Percentiles rank a stretch among this genome's conserved stretches.
These are phyloP conservation scores for Lunularia cruciata DNA, from an alignment of 225 moss, liverwort and hornwort genomes.

Conservation along the genomic window DNA sequence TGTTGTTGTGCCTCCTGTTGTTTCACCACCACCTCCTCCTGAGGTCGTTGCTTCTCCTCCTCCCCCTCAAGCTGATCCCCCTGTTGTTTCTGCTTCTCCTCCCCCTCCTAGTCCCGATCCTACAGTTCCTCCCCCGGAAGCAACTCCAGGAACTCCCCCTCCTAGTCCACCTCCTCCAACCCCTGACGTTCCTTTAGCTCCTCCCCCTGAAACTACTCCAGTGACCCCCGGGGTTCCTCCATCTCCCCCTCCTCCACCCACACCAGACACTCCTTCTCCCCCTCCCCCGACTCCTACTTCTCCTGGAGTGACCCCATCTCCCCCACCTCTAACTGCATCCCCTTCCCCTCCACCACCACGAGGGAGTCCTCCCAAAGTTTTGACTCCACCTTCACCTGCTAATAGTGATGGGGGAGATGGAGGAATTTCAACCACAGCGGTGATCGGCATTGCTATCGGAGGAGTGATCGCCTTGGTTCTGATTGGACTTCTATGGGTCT, in stretches of 20 bases:
- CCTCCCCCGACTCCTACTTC: constrained; percentile 24
- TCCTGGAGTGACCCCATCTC: constrained; percentile 12
- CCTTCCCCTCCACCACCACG: background rate
- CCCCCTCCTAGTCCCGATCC: constrained; percentile 22
- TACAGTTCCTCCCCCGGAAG: constrained; percentile 1
- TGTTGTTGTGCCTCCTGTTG: background rate
- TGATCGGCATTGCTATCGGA: constrained; percentile 41
- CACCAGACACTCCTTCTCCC: constrained; percentile 12
- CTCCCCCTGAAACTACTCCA: constrained; percentile 21
- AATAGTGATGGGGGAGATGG: background rate
- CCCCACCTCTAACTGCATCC: constrained; percentile 11
- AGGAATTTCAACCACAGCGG: constrained; percentile 31
- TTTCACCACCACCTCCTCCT: background rate
- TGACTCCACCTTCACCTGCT: background rate
- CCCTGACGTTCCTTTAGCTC: constrained; percentile 3
- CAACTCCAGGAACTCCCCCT: constrained; percentile 17
- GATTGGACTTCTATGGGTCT: constrained; percentile 26
- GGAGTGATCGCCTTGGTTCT: constrained; percentile 29
- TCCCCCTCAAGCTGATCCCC: background rate
- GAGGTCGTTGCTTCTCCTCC: background rate
- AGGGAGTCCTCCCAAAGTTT: constrained; percentile 15
- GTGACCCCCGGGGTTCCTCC: background rate
- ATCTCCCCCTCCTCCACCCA: constrained; percentile 7
- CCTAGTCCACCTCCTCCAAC: background rate
- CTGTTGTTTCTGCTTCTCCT: constrained; percentile 5